These are phyloP conservation scores for Austroboletus festivus DNA, from an alignment of 768 basidiomycete genomes.

Conservation along the genomic window DNA sequence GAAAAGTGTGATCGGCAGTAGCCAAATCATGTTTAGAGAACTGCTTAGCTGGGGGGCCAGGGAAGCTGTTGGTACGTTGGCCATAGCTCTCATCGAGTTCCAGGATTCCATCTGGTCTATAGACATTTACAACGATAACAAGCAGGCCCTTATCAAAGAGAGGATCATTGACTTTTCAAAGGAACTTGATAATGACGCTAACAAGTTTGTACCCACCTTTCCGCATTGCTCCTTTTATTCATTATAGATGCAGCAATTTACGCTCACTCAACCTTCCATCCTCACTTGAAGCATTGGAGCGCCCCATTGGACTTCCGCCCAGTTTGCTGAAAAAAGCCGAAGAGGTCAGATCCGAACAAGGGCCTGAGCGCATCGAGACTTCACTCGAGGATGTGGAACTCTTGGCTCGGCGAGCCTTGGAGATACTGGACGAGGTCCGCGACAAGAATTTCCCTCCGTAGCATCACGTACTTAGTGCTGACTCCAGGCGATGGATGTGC, in stretches of 20 bases:
- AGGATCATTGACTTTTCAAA: conserved; percentile 59
- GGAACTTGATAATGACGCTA: conserved; percentile 56
- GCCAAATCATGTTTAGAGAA: conserved; percentile 64
- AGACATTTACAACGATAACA: conserved; percentile 88
- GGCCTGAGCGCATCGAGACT: conserved; percentile 65
- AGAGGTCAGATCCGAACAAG: conserved; percentile 77
- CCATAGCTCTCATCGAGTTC: background rate
- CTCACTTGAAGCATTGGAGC: conserved; percentile 82
- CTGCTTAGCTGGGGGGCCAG: conserved; percentile 85
- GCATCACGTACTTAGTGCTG: background rate
- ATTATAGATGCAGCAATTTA: conserved; percentile 48
- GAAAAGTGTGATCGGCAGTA: conserved; percentile 47
- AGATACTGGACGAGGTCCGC: conserved; percentile 72
- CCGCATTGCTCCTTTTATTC: conserved; percentile 1
- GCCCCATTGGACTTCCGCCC: conserved; percentile 84
- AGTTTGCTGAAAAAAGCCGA: conserved; percentile 83
- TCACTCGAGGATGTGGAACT: conserved; percentile 71
- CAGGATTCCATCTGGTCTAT: background rate
- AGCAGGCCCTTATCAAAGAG: conserved; percentile 65
- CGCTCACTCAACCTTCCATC: conserved; percentile 77
- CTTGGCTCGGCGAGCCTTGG: conserved; percentile 57
- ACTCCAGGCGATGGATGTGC: conserved; percentile 75
- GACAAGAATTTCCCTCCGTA: background rate
- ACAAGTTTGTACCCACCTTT: conserved; percentile 46
- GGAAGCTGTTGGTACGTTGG: conserved; percentile 74